Percentiles rank a stretch among this genome's conserved stretches.
Evolutionary conservation across 768 basidiomycete genomes (phyloP).

Genomic region (Stropharia rugosoannulata): DNA sequence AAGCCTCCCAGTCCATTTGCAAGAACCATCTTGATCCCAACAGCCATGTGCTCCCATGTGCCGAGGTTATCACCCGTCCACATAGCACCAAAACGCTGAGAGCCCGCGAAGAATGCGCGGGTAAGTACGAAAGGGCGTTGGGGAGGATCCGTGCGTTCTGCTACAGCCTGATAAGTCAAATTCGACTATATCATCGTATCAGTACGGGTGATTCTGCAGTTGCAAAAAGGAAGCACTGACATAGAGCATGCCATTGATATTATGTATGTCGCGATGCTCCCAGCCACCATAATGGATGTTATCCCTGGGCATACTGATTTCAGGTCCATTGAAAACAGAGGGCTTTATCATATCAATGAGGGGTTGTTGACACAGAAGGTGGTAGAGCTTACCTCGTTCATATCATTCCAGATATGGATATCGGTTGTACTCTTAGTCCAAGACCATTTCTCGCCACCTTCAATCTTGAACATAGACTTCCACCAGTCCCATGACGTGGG

Average conservation of each 20-base stretch:
- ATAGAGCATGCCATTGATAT: slow-evolving; percentile 95
- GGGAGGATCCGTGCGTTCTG: slow-evolving; percentile 68
- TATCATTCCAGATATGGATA: slow-evolving; percentile 98
- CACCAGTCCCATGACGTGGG: slow-evolving; percentile 90
- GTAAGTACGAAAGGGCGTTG: slow-evolving; percentile 95
- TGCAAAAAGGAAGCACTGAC: slow-evolving; percentile 38
- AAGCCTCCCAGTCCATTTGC: slow-evolving; percentile 88
- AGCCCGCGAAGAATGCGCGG: slow-evolving; percentile 92
- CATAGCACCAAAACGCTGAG: slow-evolving; percentile 94
- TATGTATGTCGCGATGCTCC: slow-evolving; percentile 98
- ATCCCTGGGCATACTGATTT: slow-evolving; percentile 74
- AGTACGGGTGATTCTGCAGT: background rate
- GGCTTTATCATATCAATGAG: slow-evolving; percentile 45
- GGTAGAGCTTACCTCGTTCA: slow-evolving; percentile 80
- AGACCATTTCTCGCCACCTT: slow-evolving; percentile 56
- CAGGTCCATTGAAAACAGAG: slow-evolving; percentile 97
- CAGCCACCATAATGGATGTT: slow-evolving; percentile 88
- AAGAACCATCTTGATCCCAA: slow-evolving; percentile 91
- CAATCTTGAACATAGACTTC: slow-evolving; percentile 76
- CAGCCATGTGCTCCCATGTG: slow-evolving; percentile 96
- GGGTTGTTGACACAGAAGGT: background rate
- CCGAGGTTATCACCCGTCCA: slow-evolving; percentile 99
- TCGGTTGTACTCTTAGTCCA: slow-evolving; percentile 82
- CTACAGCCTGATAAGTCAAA: slow-evolving; percentile 77
- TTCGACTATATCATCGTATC: slow-evolving; percentile 59